Base-by-base conservation (phyloP, 2,329 filamentous ascomycete genomes). In the Exophiala spinifera region DNA sequence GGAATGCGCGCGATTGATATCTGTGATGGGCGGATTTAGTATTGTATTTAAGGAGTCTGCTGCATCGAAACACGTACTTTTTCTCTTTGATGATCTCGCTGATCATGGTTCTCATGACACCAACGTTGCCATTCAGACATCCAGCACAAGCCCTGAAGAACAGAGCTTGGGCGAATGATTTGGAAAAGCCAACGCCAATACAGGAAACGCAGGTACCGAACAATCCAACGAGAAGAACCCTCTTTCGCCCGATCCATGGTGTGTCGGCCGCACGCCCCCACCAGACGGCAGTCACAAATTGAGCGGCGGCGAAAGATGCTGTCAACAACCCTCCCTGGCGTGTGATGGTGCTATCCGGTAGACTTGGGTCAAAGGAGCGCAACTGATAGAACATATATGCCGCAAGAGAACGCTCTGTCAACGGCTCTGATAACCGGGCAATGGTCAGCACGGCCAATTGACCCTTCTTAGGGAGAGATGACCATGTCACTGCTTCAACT, bases 321-420 rank as follows among this genome's bases (percentile, higher is more conserved):
- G 88, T 84, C 20, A 95, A 75, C 2, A 95, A 73, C 36, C 90
- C 90, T 1, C 88, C 87, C 68, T 94, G 89, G 17, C 80, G 78
- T 0, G 90, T 83, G 61, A 95, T 91, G 1, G 80, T 83, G 1
- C 78, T 78, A 50, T 85, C 79, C 2, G 79, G 72, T 17, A 79
- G 69, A 19, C 71, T 76, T 2, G 77, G 76, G 20, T 88, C 78
- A 63, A 95, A 92, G 55, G 86, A 92, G 63, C 83, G 84, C n/a
- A 96, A 80, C 69, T 94, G 89, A 70, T 92, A 95, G 72, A 89
- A 95, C 76, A 95, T 84, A 70, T 95, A 95, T 1, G 87, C 81
- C 70, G 87, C 81, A 7, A 91, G 70, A 11, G 85, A 89, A 1
- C 88, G 91, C 66, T 94, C 88, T 0, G 89, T 87, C 33, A 95